phyloP scores from a whole-genome alignment of 192 early-diverging fungal species.

The Haplosporangium gracile region DNA sequence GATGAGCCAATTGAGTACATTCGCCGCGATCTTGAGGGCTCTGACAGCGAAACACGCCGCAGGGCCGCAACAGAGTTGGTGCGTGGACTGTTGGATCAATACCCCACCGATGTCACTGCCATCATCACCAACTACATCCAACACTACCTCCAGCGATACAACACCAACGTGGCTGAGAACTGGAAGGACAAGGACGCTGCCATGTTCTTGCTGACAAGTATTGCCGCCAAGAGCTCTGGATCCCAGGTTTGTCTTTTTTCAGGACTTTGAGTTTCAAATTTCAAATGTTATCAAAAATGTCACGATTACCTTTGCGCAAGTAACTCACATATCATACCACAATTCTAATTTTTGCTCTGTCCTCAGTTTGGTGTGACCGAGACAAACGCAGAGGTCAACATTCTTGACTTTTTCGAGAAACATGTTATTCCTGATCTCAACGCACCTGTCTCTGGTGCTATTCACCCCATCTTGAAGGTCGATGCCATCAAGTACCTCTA shows the following conservation, averaged over 20 bases:
- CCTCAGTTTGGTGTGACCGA: slow-evolving; percentile 81
- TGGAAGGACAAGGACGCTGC: slow-evolving; percentile 98
- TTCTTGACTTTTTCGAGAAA: slow-evolving; percentile 85
- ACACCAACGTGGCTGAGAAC: slow-evolving; percentile 71
- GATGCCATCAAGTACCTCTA: slow-evolving; percentile 96
- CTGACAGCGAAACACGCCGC: slow-evolving; percentile 93
- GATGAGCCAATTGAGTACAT: slow-evolving; percentile 98
- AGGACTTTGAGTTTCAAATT: background rate
- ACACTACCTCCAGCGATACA: slow-evolving; percentile 79
- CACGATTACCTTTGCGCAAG: background rate
- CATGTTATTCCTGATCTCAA: slow-evolving; percentile 91
- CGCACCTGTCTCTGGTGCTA: slow-evolving; percentile 70
- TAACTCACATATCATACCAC: background rate
- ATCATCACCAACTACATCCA: slow-evolving; percentile 86
- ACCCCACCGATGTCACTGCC: slow-evolving; percentile 84
- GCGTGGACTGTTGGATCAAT: slow-evolving; percentile 90
- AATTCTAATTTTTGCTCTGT: background rate
- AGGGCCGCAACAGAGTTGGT: slow-evolving; percentile 93
- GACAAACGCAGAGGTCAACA: slow-evolving; percentile 87
- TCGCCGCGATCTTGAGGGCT: slow-evolving; percentile 92
- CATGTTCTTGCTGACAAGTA: slow-evolving; percentile 90
- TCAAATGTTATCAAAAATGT: background rate
- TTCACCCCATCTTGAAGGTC: slow-evolving; percentile 91
- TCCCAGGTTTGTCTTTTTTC: slow-evolving; percentile 65
- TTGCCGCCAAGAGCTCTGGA: slow-evolving; percentile 84